Evolutionary conservation across 768 basidiomycete genomes (phyloP).

Genomic region (Xerocomellus amylosporus): DNA sequence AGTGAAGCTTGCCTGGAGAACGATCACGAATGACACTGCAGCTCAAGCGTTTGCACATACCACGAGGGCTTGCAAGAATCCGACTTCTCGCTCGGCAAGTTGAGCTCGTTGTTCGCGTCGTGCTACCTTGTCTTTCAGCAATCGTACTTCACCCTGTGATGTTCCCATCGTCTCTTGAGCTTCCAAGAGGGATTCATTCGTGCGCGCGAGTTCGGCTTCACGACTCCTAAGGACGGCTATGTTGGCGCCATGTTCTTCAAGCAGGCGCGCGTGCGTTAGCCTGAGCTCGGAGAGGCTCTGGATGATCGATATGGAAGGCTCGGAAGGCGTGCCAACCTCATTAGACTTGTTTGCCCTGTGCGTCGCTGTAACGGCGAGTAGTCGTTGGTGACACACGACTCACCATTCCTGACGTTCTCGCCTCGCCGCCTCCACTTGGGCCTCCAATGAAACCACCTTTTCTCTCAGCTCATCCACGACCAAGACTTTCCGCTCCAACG

Average conservation of each 20-base stretch:
- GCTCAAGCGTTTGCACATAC: slow-evolving; percentile 37
- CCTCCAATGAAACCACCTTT: slow-evolving; percentile 56
- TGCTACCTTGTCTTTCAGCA: slow-evolving; percentile 37
- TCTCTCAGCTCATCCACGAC: slow-evolving; percentile 55
- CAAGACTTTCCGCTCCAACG: slow-evolving; percentile 51
- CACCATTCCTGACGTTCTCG: slow-evolving; percentile 59
- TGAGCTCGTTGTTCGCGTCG: slow-evolving; percentile 40
- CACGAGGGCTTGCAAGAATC: slow-evolving; percentile 65
- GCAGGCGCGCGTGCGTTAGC: slow-evolving; percentile 55
- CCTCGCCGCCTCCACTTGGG: slow-evolving; percentile 59
- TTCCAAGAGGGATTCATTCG: slow-evolving; percentile 38
- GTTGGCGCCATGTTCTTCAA: slow-evolving; percentile 66
- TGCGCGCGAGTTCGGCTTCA: slow-evolving; percentile 48
- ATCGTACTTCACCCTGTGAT: slow-evolving; percentile 37
- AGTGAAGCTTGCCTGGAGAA: slow-evolving; percentile 55
- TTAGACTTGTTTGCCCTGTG: slow-evolving; percentile 39
- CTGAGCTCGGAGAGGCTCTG: slow-evolving; percentile 60
- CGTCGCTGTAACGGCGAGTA: not conserved
- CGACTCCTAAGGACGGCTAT: slow-evolving; percentile 50
- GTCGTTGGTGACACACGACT: slow-evolving; percentile 11
- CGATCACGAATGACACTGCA: not conserved
- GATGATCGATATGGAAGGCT: slow-evolving; percentile 53
- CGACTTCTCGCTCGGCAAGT: slow-evolving; percentile 58
- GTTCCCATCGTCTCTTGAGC: slow-evolving; percentile 31
- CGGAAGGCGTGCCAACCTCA: slow-evolving; percentile 37